Evolutionary conservation across 768 basidiomycete species (phyloP), one percentile per base, ranked within the genome.

Genomic region (Auriscalpium vulgare): DNA sequence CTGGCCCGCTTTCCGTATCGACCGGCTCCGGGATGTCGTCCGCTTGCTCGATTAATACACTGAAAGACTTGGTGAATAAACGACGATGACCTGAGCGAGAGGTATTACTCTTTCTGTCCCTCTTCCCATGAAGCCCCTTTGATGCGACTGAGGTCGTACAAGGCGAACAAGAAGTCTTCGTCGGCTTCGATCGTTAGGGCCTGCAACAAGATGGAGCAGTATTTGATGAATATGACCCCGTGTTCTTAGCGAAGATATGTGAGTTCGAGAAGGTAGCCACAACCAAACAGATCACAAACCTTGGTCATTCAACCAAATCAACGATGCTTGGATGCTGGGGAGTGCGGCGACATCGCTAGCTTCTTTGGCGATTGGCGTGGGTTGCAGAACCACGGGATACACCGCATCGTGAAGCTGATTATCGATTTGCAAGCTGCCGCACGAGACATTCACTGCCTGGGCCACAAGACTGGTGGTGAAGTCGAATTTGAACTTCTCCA

Each of bases 211-310:
- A 98, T 81, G 2, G 95, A 95, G 53, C 91, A 95, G 66, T 98
- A 98, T 71, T 98, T 98, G 74, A 99, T 79, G 68, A 97, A 98
- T n/a, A 92, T 70, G 9, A 99, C 97, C 16, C 97, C 97, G 61
- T 98, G 97, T n/a, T 87, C 97, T 99, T 53, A 44, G 11, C 50
- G 51, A 47, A 45, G 29, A 16, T 19, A 38, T 36, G 64, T 59
- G 51, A 54, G 13, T 11, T 44, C 9, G 53, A 34, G 19, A 51
- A 44, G 49, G 40, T 8, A 19, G 6, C 17, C 44, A 43, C 14
- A 53, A 11, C 37, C 4, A 7, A 13, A n/a, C 19, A 8, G 11
- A 61, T n/a, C n/a, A n/a, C 72, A 65, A 59, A 92, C 95, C 91
- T 78, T 92, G 83, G 66, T 98, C 95, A 64, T 97, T 97, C 55